Percentiles rank a stretch among this genome's conserved stretches.
These are phyloP conservation scores for Septoria petroselini DNA, from an alignment of 2,329 filamentous ascomycete species.

Conservation along the genomic window DNA sequence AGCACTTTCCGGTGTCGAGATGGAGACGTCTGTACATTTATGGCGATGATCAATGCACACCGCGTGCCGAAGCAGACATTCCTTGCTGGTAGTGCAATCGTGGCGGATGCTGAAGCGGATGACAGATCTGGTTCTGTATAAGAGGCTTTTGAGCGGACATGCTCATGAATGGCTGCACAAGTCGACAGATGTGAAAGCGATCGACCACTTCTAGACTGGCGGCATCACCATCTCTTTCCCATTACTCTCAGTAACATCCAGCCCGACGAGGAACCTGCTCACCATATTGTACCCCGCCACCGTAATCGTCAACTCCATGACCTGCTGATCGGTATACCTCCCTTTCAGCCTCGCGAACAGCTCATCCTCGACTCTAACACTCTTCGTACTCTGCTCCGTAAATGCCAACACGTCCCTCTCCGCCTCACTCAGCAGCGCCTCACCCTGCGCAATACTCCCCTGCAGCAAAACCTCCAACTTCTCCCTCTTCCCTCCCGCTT, in stretches of 20 bases:
- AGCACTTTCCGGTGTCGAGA: too few relatives aligned
- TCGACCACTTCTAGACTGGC: too few relatives aligned
- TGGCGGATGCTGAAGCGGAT: too few relatives aligned
- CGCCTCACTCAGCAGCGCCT: constrained; percentile 29
- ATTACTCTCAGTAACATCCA: constrained; percentile 42
- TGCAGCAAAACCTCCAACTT: constrained; percentile 31
- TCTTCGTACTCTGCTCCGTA: constrained; percentile 37
- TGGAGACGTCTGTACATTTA: too few relatives aligned
- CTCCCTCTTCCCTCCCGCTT: constrained; percentile 31
- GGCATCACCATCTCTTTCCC: constrained; percentile 38
- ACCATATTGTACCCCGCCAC: constrained; percentile 42
- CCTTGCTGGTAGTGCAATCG: too few relatives aligned
- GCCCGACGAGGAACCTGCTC: constrained; percentile 38
- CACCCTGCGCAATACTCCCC: constrained; percentile 23
- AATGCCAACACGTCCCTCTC: constrained; percentile 37
- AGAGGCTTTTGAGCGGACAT: too few relatives aligned
- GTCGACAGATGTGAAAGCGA: too few relatives aligned
- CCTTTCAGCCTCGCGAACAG: constrained; percentile 35
- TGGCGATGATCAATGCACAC: too few relatives aligned
- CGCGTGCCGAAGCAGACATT: too few relatives aligned
- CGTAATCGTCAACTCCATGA: constrained; percentile 40
- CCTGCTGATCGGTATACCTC: constrained; percentile 35
- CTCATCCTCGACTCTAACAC: constrained; percentile 33
- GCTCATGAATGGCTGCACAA: too few relatives aligned
- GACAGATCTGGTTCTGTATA: too few relatives aligned